Conservation (phyloP, 305 asterid species). For the Ajuga reptans region DNA sequence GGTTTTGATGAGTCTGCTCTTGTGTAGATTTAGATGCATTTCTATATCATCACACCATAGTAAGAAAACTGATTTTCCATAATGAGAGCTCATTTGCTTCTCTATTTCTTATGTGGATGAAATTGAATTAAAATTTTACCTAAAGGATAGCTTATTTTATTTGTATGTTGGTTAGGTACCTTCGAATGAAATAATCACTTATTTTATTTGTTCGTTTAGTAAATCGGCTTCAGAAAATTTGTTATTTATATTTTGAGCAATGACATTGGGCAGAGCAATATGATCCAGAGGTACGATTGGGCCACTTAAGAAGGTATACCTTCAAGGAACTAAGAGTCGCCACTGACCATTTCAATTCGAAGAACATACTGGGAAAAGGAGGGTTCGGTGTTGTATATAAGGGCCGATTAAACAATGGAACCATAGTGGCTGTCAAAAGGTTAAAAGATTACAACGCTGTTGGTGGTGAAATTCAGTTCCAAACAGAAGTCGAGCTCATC, state of each 20-base stretch:
- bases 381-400: constrained; percentile 88
- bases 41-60: neutral
- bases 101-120: too few species aligned
- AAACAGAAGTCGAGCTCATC: constrained; percentile 85
- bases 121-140: too few species aligned
- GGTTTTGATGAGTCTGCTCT: too few species aligned
- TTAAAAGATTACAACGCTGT: constrained; percentile 66
- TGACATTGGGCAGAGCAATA: constrained; percentile 56
- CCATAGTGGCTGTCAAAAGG: constrained; percentile 84
- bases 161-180: too few species aligned
- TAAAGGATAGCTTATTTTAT: too few species aligned
- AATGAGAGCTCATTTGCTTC: neutral
- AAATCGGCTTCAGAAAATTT: neutral
- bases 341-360: constrained; percentile 70
- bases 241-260: neutral
- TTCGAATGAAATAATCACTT: too few species aligned
- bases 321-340: constrained; percentile 85
- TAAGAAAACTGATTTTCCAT: neutral
- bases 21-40: too few species aligned
- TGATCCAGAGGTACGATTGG: constrained; percentile 84
- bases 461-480: constrained; percentile 92
- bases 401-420: constrained; percentile 64
- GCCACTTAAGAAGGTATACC: constrained; percentile 66
- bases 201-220: neutral
- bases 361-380: constrained; percentile 78